Evolutionary conservation across 78 protist genomes (phyloP).

Genomic region (Cavenderia fasciculata): DNA sequence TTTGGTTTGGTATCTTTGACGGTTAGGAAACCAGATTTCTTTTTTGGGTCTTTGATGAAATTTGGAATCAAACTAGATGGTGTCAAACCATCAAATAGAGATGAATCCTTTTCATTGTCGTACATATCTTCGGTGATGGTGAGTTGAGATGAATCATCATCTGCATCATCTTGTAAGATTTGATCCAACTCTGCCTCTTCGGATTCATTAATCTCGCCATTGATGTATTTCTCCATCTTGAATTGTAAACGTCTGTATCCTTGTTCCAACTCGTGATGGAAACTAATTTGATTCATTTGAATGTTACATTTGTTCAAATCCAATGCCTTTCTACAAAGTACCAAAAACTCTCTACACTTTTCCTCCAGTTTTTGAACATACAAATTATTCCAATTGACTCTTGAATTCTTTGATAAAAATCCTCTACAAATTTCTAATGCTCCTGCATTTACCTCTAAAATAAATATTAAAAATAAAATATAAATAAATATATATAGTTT

Average conservation of each 20-base stretch:
- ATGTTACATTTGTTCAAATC: constrained; percentile 8
- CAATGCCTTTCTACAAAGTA: constrained; percentile 28
- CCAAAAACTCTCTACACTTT: constrained; percentile 13
- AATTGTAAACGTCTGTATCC: constrained; percentile 20
- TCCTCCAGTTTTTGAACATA: neutral
- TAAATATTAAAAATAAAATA: too few relatives aligned
- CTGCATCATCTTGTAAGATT: neutral
- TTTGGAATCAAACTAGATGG: too few relatives aligned
- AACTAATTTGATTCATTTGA: constrained; percentile 14
- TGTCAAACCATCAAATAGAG: too few relatives aligned
- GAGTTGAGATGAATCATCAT: constrained; percentile 23
- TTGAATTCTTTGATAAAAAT: constrained; percentile 3
- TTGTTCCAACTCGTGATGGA: constrained; percentile 58
- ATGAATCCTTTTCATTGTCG: constrained; percentile 55
- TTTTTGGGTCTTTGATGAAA: too few relatives aligned
- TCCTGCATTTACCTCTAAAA: constrained; percentile 72
- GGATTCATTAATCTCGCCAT: constrained; percentile 44
- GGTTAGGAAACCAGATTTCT: too few relatives aligned
- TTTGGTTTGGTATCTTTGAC: too few relatives aligned
- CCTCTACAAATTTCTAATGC: constrained; percentile 69
- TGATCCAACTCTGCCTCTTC: constrained; percentile 25
- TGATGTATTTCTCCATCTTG: constrained; percentile 51
- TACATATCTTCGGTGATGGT: constrained; percentile 35
- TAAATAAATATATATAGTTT: too few relatives aligned
- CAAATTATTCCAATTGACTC: constrained; percentile 30